Conservation (phyloP, 306 rosid species). For the Lathyrus aphaca region DNA sequence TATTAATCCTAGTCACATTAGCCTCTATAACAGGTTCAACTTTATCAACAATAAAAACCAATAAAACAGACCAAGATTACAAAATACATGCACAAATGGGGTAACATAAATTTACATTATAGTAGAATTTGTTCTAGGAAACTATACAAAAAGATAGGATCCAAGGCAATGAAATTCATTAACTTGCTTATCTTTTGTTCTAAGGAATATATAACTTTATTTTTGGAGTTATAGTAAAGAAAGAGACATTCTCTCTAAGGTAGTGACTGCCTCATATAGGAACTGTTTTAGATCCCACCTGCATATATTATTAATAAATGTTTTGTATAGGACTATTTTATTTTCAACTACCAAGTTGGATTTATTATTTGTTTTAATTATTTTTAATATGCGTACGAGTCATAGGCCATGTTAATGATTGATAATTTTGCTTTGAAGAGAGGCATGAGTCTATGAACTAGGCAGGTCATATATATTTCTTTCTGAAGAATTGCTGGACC, state of each 20-base stretch:
- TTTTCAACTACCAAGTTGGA: constrained; percentile 28
- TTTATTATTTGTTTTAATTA: neutral
- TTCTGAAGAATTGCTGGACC: neutral
- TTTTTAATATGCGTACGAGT: constrained; percentile 1
- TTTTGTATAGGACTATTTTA: constrained; percentile 20
- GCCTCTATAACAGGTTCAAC: constrained; percentile 56
- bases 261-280: constrained; percentile 35
- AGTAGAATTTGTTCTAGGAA: constrained; percentile 5
- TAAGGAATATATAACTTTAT: constrained; percentile 38
- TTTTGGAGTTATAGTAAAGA: constrained; percentile 29
- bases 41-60: constrained; percentile 42
- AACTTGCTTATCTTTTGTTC: constrained; percentile 32
- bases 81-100: constrained; percentile 52
- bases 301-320: constrained; percentile 21
- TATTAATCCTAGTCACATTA: constrained; percentile 51
- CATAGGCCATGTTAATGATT: constrained; percentile 2
- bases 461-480: neutral
- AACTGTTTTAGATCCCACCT: constrained; percentile 39
- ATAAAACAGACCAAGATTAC: constrained; percentile 43
- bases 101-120: constrained; percentile 19
- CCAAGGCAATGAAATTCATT: constrained; percentile 14
- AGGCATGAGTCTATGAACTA: constrained; percentile 7
- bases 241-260: constrained; percentile 38
- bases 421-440: neutral
- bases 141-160: constrained; percentile 10